Base-by-base conservation (phyloP, 163 green algal species). In the Volvox carteri region DNA sequence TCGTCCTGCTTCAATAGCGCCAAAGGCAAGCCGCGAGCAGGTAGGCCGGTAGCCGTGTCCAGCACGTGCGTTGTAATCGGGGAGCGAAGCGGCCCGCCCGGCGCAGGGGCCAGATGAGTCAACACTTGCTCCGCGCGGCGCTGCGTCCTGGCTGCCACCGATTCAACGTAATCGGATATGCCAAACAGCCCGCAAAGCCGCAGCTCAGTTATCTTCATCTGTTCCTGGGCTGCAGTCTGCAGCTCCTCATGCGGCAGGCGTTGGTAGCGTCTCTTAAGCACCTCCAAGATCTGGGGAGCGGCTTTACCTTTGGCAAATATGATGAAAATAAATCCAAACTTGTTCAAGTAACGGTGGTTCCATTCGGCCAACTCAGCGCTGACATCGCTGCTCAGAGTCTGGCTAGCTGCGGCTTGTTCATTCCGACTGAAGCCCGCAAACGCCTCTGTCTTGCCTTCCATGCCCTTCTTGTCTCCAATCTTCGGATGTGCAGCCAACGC, bases 171-270 rank as follows among this genome's bases (percentile, higher is more conserved):
- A 50, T 81, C 83, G 12, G 48, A 33, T 25, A 42, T 4, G 23
- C 68, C 68, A 67, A 96, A 83, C 30, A 98, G 78, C 62, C 93
- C 94, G 1, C 77, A 68, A 23, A 99, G 92, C 8, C 98, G 92
- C 46, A 98, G 90, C 95, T 99, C 95, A 2, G 97, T 99, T 78
- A 99, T 99, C 90, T 98, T 98, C 95, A 98, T 96, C 90, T 99
- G 97, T 93, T 99, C 85, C 18, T 86, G 30, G 33, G 90, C 90
- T 0, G 97, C 97, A 25, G 92, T 89, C 1, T 85, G 80, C 33
- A 99, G 89, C 93, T 99, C 97, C 35, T 93, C 80, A 58, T 95
- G 90, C 1, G 97, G 95, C 1, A 88, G 37, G 23, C 89, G 90
- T 7, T 68, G 16, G 62, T 89, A 95, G 88, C 97, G 94, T 11